phyloP scores from a whole-genome alignment of 257 asterid genomes.

The Lycium ferocissimum region DNA sequence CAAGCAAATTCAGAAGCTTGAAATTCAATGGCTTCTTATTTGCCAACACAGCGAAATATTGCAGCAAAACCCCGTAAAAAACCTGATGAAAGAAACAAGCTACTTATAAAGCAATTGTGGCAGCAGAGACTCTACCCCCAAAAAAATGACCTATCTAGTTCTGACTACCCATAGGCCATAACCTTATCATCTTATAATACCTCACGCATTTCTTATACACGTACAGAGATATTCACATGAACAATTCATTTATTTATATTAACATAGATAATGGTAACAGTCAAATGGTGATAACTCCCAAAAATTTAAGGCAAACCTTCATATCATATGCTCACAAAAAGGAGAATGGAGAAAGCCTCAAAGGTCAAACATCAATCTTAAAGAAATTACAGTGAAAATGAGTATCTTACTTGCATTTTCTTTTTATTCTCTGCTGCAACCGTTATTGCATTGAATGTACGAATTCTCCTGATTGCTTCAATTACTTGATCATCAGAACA shows the following conservation, averaged over 20 bases:
- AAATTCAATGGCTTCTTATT: slow-evolving; percentile 72
- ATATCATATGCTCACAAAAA: not conserved
- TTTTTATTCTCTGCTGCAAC: slow-evolving; percentile 91
- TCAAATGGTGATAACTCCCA: not conserved
- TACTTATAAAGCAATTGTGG: not conserved
- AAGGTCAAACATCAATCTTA: slow-evolving; percentile 23
- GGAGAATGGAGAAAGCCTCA: not conserved
- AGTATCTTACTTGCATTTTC: slow-evolving; percentile 83
- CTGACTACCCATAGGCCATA: not conserved
- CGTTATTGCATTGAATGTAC: slow-evolving; percentile 75
- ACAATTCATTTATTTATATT: not conserved
- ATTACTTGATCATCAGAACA: slow-evolving; percentile 79
- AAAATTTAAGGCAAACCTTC: not conserved
- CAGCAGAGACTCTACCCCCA: not conserved
- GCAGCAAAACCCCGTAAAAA: slow-evolving; percentile 86
- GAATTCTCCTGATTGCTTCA: slow-evolving; percentile 89
- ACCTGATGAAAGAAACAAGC: slow-evolving; percentile 52
- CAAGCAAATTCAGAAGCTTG: slow-evolving; percentile 72
- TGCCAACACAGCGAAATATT: slow-evolving; percentile 89
- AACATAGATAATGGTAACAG: not conserved
- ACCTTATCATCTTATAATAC: not conserved
- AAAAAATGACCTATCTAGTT: not conserved
- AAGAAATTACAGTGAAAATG: slow-evolving; percentile 31
- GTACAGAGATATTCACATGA: not conserved
- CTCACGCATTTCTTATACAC: not conserved